Evolutionary conservation across 2,329 filamentous ascomycete species (phyloP), one percentile per base, ranked within the genome.

Genomic region (Tolypocladium tundrense): DNA sequence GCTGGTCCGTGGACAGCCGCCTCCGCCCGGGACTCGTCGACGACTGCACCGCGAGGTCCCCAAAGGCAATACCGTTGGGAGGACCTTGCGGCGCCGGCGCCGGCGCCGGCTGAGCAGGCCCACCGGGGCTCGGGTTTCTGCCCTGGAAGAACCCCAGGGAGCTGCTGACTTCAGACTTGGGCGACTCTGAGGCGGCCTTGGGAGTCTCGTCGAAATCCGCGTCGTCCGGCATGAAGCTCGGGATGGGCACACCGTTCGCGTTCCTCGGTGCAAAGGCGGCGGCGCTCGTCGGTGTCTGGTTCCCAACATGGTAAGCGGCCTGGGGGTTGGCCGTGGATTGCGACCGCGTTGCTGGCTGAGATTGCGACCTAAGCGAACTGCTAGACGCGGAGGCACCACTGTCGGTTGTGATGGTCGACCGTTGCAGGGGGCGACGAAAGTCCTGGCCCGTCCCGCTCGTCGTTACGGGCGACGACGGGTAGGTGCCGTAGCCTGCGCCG

Each of bases 351-450:
- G 84, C 83, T 31, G 84, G 84, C 66, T 87, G 84, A n/a, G 84
- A 87, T 66, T 87, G 84, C 33, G 84, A 87, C 61, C 84, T 78
- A 60, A 85, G 68, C n/a, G 82, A 75, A 63, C 83, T 81, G 57
- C 75, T 80, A 33, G 81, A 75, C 55, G 77, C 70, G 42, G 75
- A 70, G 21, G 72, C 66, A 11, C 75, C 76, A 16, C 76, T 68
- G 41, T 85, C 82, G 31, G 76, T 79, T 19, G 77, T 72, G 31
- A 75, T 70, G 11, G 75, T 73, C 1, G 81, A 79, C 64, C 84
- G 75, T 62, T 86, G 82, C 57, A 83, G 70, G 53, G 80, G 78
- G 55, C 83, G 77, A 61, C 84, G 77, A 63, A 80, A 81, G 60
- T 87, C 84, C 37, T 80, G 72, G 9, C 69, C 68, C 9, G 70